Conservation (phyloP, 2,329 filamentous ascomycete genomes). For the Aureobasidium vineae region DNA sequence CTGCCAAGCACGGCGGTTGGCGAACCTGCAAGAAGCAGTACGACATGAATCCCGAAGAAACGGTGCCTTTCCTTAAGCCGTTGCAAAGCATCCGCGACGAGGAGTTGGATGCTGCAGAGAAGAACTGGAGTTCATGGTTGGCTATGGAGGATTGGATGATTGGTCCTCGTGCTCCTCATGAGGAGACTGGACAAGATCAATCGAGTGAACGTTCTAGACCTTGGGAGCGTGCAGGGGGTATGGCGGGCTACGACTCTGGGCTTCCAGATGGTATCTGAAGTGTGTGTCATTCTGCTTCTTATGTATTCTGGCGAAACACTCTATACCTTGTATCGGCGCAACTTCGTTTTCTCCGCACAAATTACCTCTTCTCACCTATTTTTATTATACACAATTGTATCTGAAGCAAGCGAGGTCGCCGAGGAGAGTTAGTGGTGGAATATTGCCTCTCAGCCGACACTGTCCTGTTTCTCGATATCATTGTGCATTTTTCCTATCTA, state of each 20-base stretch:
- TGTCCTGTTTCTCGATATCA: too few relatives aligned
- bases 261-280: conserved; percentile 12
- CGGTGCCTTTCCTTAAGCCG: conserved; percentile 81
- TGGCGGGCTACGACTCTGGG: conserved; percentile 12
- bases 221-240: conserved; percentile 14
- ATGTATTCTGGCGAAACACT: neutral
- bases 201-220: neutral
- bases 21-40: conserved; percentile 84
- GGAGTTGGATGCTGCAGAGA: conserved; percentile 80
- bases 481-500: neutral
- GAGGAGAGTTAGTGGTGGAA: too few relatives aligned
- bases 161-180: conserved; percentile 54
- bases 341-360: too few relatives aligned
- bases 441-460: too few relatives aligned
- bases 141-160: conserved; percentile 99
- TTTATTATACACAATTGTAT: too few relatives aligned
- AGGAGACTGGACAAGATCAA: neutral
- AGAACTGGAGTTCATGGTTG: conserved; percentile 89
- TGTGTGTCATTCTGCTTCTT: neutral
- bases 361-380: too few relatives aligned
- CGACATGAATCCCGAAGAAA: conserved; percentile 73
- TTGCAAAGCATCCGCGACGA: conserved; percentile 71
- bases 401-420: too few relatives aligned
- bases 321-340: neutral
- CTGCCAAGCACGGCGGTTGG: conserved; percentile 91